Base-by-base conservation (phyloP, 1,284 basidiomycete species). In the Chalciporus sp. region DNA sequence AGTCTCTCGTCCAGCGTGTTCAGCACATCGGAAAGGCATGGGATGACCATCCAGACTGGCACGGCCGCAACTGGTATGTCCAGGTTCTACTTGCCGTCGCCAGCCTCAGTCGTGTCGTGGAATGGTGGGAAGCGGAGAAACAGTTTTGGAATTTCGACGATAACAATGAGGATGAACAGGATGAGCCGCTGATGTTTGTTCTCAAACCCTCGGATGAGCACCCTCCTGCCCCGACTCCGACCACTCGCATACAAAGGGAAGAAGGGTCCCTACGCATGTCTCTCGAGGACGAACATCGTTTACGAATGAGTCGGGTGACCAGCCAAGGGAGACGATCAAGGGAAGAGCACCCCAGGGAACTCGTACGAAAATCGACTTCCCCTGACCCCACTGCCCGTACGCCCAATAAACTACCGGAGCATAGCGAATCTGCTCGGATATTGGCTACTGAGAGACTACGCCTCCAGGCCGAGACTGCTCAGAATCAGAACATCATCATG, bases 51-150 rank as follows among this genome's bases (percentile, higher is more conserved):
- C 92, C 95, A 10, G 94, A 98, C 67, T 98, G 96, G 94, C 94
- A 96, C 53, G 95, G 97, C 12, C 84, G 96, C 52, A 94, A 91
- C 55, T 99, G 97, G 97, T 99, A 98, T 72, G 95, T 98, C 55
- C 94, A 96, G 70, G 88, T 97, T 23, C 80, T 98, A 8, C 86
- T 99, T 50, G 95, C 97, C n/a, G 90, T 99, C 47, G 97, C 97
- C 41, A 93, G 91, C 62, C 85, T 99, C 56, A 93, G 90, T 70
- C 90, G 97, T 53, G 96, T 99, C 27, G 88, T 98, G 55, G 97
- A 99, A 68, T 99, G 97, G 97, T 99, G 96, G 96, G 94, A 98
- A 71, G 96, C 96, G n/a, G 97, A 99, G 76, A 96, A 96, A 68
- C 94, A 95, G 59, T 99, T 99, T 73, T 99, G 97, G 97, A 98